Base-by-base conservation (phyloP, 495 filamentous ascomycete genomes). In the Cercophora newfieldiana region DNA sequence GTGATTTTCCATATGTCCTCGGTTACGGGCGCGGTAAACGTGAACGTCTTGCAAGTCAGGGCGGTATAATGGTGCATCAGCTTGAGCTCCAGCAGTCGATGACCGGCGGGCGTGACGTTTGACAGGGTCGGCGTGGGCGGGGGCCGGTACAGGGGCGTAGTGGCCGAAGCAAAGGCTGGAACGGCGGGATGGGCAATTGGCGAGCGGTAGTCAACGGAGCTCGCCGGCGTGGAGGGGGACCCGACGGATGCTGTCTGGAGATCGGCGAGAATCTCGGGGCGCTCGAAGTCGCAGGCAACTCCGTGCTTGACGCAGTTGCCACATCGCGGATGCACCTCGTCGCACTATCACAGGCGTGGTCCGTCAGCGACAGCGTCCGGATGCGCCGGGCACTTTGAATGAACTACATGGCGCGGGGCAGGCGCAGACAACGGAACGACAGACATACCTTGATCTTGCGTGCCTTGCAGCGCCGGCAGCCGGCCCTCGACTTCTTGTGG, bases 221-320 rank as follows among this genome's bases (percentile, higher is more conserved):
- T 70, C 21, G 75, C 63, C 56, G 77, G 66, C 50, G 75, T 71
- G 49, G 71, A 74, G 1, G 76, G 70, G 4, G 71, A 62, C 1
- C 63, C 44, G 19, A 66, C 64, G 31, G 64, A 63, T 30, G 68
- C 66, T 10, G 66, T 71, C 37, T 74, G 70, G 25, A 77, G 68
- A 18, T 78, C 73, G 60, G 77, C 75, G 59, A 74, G 64, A 65
- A 81, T 61, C 55, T 75, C 70, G 60, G 81, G 80, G 55, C 77
- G 72, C 56, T 87, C 82, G 66, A 88, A 89, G 69, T 89, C 87
- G 73, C 87, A 89, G 21, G 75, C 69, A 16, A 89, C 86, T 48
- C 84, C 86, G 75, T 89, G 87, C 66, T 88, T 89, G 29, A 81
- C 71, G 74, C 87, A 89, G 70, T 88, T 88, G 48, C 85, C 83